These are phyloP conservation scores for Digitaria exilis DNA, from an alignment of 202 grass and related monocot species.

Conservation along the genomic window DNA sequence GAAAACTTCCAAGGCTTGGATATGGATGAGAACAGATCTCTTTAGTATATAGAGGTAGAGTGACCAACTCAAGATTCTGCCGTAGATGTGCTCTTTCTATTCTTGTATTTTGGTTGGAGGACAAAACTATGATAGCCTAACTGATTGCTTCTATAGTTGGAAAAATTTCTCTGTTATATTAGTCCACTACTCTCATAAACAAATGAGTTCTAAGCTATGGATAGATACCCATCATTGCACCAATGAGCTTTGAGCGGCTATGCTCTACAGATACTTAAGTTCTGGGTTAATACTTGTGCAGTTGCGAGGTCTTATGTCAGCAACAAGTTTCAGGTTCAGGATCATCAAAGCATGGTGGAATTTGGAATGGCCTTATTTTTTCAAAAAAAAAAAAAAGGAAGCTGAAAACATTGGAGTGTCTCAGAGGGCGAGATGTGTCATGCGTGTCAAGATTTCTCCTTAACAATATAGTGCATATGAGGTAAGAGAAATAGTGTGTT, in stretches of 20 bases:
- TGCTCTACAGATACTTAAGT: neutral
- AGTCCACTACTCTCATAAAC: neutral
- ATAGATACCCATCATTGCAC: slow-evolving; percentile 25
- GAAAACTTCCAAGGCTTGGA: neutral
- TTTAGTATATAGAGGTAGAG: neutral
- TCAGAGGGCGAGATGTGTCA: neutral
- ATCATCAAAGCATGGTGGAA: neutral
- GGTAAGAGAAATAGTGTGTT: neutral
- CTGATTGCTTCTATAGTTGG: slow-evolving; percentile 38
- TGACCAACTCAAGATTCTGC: slow-evolving; percentile 41
- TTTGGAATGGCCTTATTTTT: neutral
- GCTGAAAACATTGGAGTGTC: neutral
- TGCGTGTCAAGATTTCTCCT: neutral
- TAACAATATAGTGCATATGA: neutral
- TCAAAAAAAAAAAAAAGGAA: too few species aligned
- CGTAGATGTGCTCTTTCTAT: slow-evolving; percentile 36
- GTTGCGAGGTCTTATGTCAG: neutral
- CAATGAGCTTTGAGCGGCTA: slow-evolving; percentile 31
- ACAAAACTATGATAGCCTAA: neutral
- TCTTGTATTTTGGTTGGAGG: slow-evolving; percentile 23
- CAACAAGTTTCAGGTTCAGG: slow-evolving; percentile 13
- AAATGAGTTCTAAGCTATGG: slow-evolving; percentile 26
- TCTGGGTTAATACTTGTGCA: neutral
- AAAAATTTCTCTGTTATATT: slow-evolving; percentile 29
- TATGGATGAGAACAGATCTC: slow-evolving; percentile 28